phyloP scores from a whole-genome alignment of 2,329 filamentous ascomycete species.

The Aspergillus vadensis region DNA sequence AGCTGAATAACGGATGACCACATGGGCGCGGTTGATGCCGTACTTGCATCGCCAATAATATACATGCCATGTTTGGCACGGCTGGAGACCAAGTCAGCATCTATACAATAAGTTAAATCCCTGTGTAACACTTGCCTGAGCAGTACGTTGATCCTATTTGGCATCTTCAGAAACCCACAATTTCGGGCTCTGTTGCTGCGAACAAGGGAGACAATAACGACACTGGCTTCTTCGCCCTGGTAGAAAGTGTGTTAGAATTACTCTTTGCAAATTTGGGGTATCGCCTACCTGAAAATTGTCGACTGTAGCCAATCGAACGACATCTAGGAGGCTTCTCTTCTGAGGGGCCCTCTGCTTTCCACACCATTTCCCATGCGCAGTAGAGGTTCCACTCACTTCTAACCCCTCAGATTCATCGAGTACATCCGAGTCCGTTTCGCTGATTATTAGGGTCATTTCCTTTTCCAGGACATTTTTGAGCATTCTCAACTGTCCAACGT shows the following conservation, averaged over 20 bases:
- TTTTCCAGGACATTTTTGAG: slow-evolving; percentile 10
- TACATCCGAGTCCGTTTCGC: background rate
- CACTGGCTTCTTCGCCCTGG: slow-evolving; percentile 13
- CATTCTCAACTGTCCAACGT: slow-evolving; percentile 20
- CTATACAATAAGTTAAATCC: too few species aligned
- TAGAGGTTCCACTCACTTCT: background rate
- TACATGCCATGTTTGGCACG: slow-evolving; percentile 24
- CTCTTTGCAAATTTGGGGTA: too few species aligned
- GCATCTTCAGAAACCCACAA: slow-evolving; percentile 9
- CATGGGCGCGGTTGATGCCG: slow-evolving; percentile 15
- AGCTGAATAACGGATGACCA: slow-evolving; percentile 13
- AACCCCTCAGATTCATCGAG: background rate
- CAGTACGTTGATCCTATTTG: slow-evolving; percentile 15
- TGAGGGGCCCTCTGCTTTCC: background rate
- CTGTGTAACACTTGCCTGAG: background rate
- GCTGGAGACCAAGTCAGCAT: background rate
- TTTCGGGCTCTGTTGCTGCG: slow-evolving; percentile 12
- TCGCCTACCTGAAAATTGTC: slow-evolving; percentile 14
- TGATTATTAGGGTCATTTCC: slow-evolving; percentile 6
- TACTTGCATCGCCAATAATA: slow-evolving; percentile 19
- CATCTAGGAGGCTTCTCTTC: slow-evolving; percentile 1
- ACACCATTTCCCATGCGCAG: background rate
- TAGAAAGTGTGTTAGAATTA: background rate
- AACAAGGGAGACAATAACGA: slow-evolving; percentile 13
- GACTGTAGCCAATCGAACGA: slow-evolving; percentile 7